A percentile compares a stretch with the other conserved stretches of the same genome.
phyloP scores from a whole-genome alignment of 208 protist species.

The Herpetomonas samuelpessoai region DNA sequence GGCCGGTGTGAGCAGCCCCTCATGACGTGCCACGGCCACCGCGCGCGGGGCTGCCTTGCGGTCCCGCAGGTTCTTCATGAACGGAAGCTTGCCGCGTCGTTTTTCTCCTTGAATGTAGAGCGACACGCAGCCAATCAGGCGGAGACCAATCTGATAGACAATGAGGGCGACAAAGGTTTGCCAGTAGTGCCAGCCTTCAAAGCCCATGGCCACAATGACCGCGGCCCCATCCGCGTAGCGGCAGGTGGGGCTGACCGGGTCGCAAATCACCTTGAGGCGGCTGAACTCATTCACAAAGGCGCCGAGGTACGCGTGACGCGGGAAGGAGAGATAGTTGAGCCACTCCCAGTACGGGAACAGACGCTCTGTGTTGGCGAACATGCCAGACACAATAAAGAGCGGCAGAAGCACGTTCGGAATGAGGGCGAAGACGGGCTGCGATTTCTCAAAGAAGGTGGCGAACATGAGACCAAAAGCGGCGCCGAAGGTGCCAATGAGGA shows the following conservation, averaged over 20 bases:
- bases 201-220: slow-evolving; percentile 57
- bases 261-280: slow-evolving; percentile 55
- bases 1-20: slow-evolving; percentile 17
- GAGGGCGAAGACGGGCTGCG: slow-evolving; percentile 65
- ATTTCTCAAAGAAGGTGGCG: slow-evolving; percentile 70
- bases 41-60: slow-evolving; percentile 58
- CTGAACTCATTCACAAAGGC: slow-evolving; percentile 78
- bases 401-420: slow-evolving; percentile 69
- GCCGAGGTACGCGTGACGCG: slow-evolving; percentile 69
- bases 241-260: slow-evolving; percentile 50
- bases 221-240: slow-evolving; percentile 47
- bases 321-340: slow-evolving; percentile 85
- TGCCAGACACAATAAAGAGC: slow-evolving; percentile 62
- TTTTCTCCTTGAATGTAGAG: slow-evolving; percentile 55
- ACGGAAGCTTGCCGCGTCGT: slow-evolving; percentile 55
- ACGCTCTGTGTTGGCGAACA: slow-evolving; percentile 80
- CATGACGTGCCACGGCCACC: slow-evolving; percentile 43
- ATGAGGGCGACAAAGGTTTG: slow-evolving; percentile 65
- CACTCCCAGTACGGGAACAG: slow-evolving; percentile 77
- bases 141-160: slow-evolving; percentile 54
- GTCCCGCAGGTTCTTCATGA: slow-evolving; percentile 52
- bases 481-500: slow-evolving; percentile 58
- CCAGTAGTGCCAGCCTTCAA: slow-evolving; percentile 66
- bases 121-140: slow-evolving; percentile 45
- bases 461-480: slow-evolving; percentile 76